phyloP scores from a whole-genome alignment of 75 land plant genomes.

The Pinus albicaulis region DNA sequence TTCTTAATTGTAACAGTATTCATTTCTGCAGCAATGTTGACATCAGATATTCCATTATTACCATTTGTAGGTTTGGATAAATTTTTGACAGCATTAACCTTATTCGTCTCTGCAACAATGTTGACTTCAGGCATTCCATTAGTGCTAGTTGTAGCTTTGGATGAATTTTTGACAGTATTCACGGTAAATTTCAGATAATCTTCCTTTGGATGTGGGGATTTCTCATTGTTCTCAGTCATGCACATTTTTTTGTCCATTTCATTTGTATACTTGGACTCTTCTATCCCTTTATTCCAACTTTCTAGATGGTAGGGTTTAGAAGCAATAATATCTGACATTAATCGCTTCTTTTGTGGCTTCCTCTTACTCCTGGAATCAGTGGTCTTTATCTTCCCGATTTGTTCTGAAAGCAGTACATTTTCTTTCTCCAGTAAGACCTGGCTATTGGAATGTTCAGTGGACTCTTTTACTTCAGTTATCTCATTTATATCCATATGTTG shows the following conservation, averaged over 20 bases:
- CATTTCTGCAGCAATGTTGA: not conserved
- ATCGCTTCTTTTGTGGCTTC: conserved; percentile 8
- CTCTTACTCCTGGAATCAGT: not conserved
- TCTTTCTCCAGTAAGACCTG: not conserved
- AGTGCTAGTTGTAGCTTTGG: too few species aligned
- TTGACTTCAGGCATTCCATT: too few species aligned
- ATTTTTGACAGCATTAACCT: not conserved
- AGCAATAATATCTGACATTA: conserved; percentile 5
- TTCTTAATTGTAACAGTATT: not conserved
- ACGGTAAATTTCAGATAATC: not conserved
- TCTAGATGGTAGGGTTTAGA: not conserved
- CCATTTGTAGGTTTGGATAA: not conserved
- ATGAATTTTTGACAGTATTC: too few species aligned
- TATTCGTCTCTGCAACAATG: too few species aligned
- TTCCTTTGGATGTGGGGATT: not conserved
- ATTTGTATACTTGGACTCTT: not conserved
- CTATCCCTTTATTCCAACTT: too few species aligned
- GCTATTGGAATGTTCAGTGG: not conserved
- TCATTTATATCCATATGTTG: not conserved
- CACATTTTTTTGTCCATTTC: not conserved
- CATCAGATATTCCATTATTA: not conserved
- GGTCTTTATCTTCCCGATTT: not conserved
- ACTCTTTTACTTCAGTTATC: not conserved
- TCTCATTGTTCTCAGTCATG: not conserved
- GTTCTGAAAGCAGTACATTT: not conserved